Conservation (phyloP, 2,329 filamentous ascomycete species). For the Fusarium cicatricum region DNA sequence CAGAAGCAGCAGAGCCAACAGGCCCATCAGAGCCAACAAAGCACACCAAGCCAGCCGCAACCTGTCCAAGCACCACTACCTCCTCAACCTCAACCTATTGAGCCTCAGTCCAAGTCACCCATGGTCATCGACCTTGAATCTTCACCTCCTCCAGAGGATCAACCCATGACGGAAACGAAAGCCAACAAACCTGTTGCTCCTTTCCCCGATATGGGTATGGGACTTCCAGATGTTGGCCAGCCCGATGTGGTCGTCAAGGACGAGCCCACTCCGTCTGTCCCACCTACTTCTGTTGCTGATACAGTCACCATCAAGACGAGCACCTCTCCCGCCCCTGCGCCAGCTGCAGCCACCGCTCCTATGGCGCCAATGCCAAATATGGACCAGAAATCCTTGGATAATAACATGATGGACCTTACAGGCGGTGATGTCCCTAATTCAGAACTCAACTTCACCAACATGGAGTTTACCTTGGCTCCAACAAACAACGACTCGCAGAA, state of each 20-base stretch:
- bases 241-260: constrained; percentile 33
- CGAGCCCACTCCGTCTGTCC: constrained; percentile 23
- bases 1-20: constrained; percentile 37
- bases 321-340: constrained; percentile 16
- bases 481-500: constrained; percentile 44
- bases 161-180: constrained; percentile 47
- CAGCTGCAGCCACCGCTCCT: constrained; percentile 21
- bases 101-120: constrained; percentile 48
- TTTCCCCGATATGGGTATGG: constrained; percentile 65
- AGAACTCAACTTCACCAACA: constrained; percentile 63
- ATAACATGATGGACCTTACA: constrained; percentile 33
- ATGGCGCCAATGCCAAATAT: constrained; percentile 43
- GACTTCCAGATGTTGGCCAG: constrained; percentile 45
- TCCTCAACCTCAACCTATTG: constrained; percentile 41
- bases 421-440: constrained; percentile 37
- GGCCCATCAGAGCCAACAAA: constrained; percentile 14
- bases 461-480: constrained; percentile 63
- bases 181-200: constrained; percentile 57
- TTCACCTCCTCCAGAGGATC: constrained; percentile 45
- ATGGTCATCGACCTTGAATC: constrained; percentile 50
- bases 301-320: constrained; percentile 40
- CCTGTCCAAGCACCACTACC: constrained; percentile 23
- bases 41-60: constrained; percentile 4
- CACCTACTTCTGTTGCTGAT: constrained; percentile 19
- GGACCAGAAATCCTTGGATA: constrained; percentile 38